Base-by-base conservation (phyloP, 768 basidiomycete species). In the Pleurotus tuber-regium region DNA sequence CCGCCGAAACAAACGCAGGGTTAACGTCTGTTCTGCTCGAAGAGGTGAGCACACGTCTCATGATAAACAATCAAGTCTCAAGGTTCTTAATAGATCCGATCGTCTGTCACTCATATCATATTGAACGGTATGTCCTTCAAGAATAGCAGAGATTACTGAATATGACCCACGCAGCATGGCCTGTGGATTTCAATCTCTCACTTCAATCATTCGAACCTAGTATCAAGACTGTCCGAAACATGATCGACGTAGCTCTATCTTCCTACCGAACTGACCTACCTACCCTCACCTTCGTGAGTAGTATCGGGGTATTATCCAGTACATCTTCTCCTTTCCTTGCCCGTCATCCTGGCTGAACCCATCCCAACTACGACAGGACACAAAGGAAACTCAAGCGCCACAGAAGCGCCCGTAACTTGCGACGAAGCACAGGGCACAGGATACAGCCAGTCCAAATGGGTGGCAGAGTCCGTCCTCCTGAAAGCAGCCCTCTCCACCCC, bases 201-300 rank as follows among this genome's bases (percentile, higher is more conserved):
- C 53, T 74, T 5, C 25, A 60, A 3, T 59, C 63, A 1, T 63
- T 73, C 55, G 66, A 69, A 43, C 64, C 67, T 0, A 41, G 57
- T 19, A 48, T 74, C 19, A 38, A 31, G 4, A 60, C 61, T 4
- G 61, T 66, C 4, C 66, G 70, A 0, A 28, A 55, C 8, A 46
- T 74, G 8, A 57, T 72, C 14, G 66, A 74, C 53, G 55, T 74
- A 9, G 62, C 70, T 0, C 53, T 73, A 14, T 30, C 56, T 1
- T 66, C 69, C 1, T 55, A 62, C 4, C 55, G 46, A n/a, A 2
- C 56, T 0, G 16, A 25, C 1, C 61, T 65, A 1, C 67, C 70
- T 9, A 60, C 60, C 4, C 40, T 74, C 14, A 8, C 71, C 0
- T 72, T 67, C 57, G 55, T 62, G 14, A 71, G 72, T 50, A 65